Evolutionary conservation across 345 rosid species (phyloP), one percentile per base, ranked within the genome.

Genomic region (Crucihimalaya himalaica): DNA sequence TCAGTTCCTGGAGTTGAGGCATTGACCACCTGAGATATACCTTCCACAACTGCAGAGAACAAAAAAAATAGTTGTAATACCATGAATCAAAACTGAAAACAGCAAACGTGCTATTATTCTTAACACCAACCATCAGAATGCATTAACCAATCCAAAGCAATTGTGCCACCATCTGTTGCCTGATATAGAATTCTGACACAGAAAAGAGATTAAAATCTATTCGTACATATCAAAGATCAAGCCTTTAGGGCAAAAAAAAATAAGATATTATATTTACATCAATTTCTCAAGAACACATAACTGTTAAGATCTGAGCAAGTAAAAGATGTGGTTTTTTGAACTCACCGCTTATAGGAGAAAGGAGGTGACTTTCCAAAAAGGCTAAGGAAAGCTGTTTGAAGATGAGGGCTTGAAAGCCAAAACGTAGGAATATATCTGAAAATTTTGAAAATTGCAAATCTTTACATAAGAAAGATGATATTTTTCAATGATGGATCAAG

Each of bases 391-490:
- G 65, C 72, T 7, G 87, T 89, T 81, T 90, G 97, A 23, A 93
- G 59, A 82, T 93, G 96, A 78, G 97, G 97, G 76, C 96, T 87
- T n/a, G 97, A 81, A 37, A 93, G 86, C 98, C 98, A 93, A 0
- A 89, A 84, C n/a, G 96, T 90, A 13, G 84, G 84, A 79, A 83
- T 63, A 79, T 90, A 93, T 76, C 98, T 90, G 84, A 51, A 72
- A 53, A 16, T 7, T 0, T 42, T 21, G 2, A 59, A 46, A 50
- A 27, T 21, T 10, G 8, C 39, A 62, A 13, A 61, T 63, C 14
- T 20, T 8, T 32, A 68, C 20, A n/a, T 68, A 32, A 54, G 27
- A 62, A 37, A 37, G 46, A 40, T 3, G 0, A 19, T 2, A 47
- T 56, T 13, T 37, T 31, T 7, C 15, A 4, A 42, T 52, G 37